Evolutionary conservation across 2,329 filamentous ascomycete species (phyloP).

Genomic region (Metarhizium rileyi): DNA sequence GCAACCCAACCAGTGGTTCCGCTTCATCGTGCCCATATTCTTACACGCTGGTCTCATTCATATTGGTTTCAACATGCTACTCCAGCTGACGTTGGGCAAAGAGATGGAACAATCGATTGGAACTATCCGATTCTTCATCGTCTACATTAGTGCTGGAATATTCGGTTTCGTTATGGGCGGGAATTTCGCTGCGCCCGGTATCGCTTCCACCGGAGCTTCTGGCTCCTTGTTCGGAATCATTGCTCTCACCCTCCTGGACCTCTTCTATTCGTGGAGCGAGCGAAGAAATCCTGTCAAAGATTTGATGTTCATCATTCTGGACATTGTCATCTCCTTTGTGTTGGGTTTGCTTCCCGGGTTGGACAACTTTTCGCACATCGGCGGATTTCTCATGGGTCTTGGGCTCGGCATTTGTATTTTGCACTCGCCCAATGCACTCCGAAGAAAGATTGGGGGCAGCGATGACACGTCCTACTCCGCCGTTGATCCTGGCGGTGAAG

Average conservation of each 20-base stretch:
- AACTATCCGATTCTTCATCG: slow-evolving; percentile 74
- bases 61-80: slow-evolving; percentile 88
- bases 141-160: slow-evolving; percentile 86
- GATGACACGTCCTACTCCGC: slow-evolving; percentile 58
- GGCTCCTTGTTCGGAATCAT: slow-evolving; percentile 88
- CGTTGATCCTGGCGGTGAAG: slow-evolving; percentile 43
- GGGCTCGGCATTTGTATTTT: slow-evolving; percentile 78
- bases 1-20: slow-evolving; percentile 87
- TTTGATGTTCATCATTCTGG: slow-evolving; percentile 75
- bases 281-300: slow-evolving; percentile 70
- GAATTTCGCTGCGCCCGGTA: slow-evolving; percentile 76
- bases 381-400: slow-evolving; percentile 87
- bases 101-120: slow-evolving; percentile 93
- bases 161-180: slow-evolving; percentile 94
- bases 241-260: slow-evolving; percentile 76
- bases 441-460: slow-evolving; percentile 57
- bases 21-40: slow-evolving; percentile 94
- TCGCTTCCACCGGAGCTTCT: slow-evolving; percentile 81
- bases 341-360: slow-evolving; percentile 84
- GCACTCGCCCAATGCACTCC: slow-evolving; percentile 74
- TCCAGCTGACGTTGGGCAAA: slow-evolving; percentile 79
- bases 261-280: slow-evolving; percentile 86
- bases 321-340: slow-evolving; percentile 83
- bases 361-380: slow-evolving; percentile 97
- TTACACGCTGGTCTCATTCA: slow-evolving; percentile 89